Base-by-base conservation (phyloP, 164 flowering plant genomes). In the Tinospora cordifolia region DNA sequence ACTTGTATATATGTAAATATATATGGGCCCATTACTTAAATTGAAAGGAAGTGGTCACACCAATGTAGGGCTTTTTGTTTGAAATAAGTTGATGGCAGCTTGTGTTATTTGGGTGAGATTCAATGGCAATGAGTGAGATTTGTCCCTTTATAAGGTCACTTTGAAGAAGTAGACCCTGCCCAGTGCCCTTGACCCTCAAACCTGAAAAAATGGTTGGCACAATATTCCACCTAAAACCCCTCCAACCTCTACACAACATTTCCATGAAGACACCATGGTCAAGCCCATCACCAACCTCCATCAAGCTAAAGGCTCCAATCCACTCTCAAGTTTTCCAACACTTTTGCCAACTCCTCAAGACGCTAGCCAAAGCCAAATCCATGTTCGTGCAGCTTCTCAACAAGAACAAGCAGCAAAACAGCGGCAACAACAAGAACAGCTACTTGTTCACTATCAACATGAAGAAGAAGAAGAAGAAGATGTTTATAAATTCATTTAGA, bases 221-320 rank as follows among this genome's bases (percentile, higher is more conserved):
- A 47, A n/a, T n/a, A n/a, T 74, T 76, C 54, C 71, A 65, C 74
- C 79, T 67, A 63, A 81, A 80, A 78, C 36, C 78, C 66, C 74
- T 72, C 74, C 81, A 72, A 47, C 68, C 81, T 30, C 83, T 76
- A 62, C 84, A 81, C 63, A 57, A 69, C 63, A 76, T 81, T 75
- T 74, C 85, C 66, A 71, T 75, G 73, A 84, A 81, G 71, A 54
- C 82, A 30, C 68, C 79, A 40, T 66, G 79, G 14, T 66, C 85
- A 34, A 76, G 85, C 38, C 62, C 81, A 71, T n/a, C n/a, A n/a
- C n/a, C n/a, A n/a, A 82, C 68, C 77, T 78, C 86, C 81, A 85
- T 84, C 84, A 88, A 88, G 77, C 73, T 88, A 75, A 93, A 88
- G 77, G 79, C 86, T 80, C 71, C 87, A 54, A 69, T 88, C 41